Evolutionary conservation across 306 rosid species (phyloP), one percentile per base, ranked within the genome.

Genomic region (Fagus crenata): DNA sequence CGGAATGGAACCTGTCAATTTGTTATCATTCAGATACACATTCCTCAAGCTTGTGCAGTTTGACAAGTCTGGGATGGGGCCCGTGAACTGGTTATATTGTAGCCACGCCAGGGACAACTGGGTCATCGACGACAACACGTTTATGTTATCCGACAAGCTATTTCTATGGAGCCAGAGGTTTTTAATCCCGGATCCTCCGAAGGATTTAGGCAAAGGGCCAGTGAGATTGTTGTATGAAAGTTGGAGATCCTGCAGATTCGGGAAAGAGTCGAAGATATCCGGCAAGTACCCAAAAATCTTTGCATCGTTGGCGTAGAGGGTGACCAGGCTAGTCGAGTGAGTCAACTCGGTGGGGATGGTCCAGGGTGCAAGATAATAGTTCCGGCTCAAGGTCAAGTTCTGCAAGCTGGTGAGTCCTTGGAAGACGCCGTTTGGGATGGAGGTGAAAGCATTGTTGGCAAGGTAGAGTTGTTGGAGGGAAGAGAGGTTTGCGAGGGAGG

Each of bases 151-250:
- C 0, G 97, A 86, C 0, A 93, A 77, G 3, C 97, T 96, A 33
- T 17, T 40, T 0, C 91, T 90, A 78, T 93, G 90, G 68, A 93
- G 81, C 97, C 98, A 93, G 1, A 93, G 67, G 11, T 40, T 72
- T 35, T 3, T 61, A 51, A 93, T 87, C 37, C 56, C 73, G 11
- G 98, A 89, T 69, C 84, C 79, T 0, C 80, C 82, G 2, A 94
- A 77, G 2, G 92, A 78, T 28, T 35, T 56, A 1, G 98, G 96
- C 32, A 94, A 78, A 1, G 31, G 6, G 2, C 98, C 97, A 35
- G 87, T 84, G 74, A 94, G 85, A 54, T 86, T 86, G 61, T 92
- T 94, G 84, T 88, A 94, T n/a, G 97, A 88, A 67, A 94, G 93
- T 31, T 86, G 89, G 55, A 94, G 39, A 14, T 5, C 55, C 9